phyloP scores from a whole-genome alignment of 805 yeast genomes.

The Candida yuanshanica region DNA sequence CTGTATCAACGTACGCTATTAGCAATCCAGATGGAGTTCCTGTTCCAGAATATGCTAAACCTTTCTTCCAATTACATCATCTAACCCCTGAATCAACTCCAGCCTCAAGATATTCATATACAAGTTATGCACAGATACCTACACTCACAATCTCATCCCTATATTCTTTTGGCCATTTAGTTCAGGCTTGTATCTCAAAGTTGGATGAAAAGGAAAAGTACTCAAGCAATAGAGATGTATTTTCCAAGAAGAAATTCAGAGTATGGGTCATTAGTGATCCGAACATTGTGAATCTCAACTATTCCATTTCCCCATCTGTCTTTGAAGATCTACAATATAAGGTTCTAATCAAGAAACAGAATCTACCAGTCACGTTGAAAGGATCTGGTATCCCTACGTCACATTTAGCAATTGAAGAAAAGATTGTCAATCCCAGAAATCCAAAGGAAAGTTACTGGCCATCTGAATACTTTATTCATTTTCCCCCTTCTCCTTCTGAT shows the following conservation, averaged over 20 bases:
- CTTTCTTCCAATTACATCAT: constrained; percentile 31
- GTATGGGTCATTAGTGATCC: constrained; percentile 20
- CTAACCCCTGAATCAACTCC: constrained; percentile 15
- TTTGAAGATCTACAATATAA: constrained; percentile 24
- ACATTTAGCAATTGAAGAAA: constrained; percentile 31
- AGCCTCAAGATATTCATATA: constrained; percentile 4
- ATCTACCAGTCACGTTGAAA: constrained; percentile 15
- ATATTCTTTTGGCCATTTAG: constrained; percentile 18
- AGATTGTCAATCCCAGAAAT: constrained; percentile 4
- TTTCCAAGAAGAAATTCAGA: constrained; percentile 11
- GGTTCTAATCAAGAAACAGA: constrained; percentile 20
- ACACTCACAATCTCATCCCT: constrained; percentile 30
- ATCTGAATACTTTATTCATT: constrained; percentile 27
- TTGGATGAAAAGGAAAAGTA: constrained; percentile 13
- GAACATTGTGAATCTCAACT: constrained; percentile 10
- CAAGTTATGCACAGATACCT: constrained; percentile 20
- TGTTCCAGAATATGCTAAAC: constrained; percentile 30
- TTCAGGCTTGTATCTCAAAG: constrained; percentile 11
- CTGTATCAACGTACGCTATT: constrained; percentile 33
- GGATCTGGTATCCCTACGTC: constrained; percentile 17
- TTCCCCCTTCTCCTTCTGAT: constrained; percentile 26
- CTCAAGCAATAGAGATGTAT: constrained; percentile 1
- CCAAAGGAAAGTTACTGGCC: constrained; percentile 29
- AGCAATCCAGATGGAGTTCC: constrained; percentile 22
- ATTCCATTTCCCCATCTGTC: constrained; percentile 21